These are phyloP conservation scores for Magnolia officinalis DNA, from an alignment of 164 flowering plant species.

Conservation along the genomic window DNA sequence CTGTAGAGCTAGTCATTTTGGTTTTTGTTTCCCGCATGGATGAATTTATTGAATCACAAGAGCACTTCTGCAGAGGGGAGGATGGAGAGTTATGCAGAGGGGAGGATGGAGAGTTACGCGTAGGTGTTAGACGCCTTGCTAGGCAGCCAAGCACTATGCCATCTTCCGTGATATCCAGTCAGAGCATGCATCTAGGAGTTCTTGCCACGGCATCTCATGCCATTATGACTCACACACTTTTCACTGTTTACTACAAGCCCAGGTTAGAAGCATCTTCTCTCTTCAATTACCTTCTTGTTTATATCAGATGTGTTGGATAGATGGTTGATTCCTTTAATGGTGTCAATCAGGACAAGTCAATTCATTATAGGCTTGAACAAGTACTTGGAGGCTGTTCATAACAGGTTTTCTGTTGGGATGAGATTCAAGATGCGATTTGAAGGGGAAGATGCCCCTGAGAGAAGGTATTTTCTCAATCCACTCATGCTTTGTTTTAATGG, in stretches of 20 bases:
- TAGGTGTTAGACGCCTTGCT: slow-evolving; percentile 70
- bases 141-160: slow-evolving; percentile 79
- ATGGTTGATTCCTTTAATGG: background rate
- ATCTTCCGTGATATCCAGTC: slow-evolving; percentile 86
- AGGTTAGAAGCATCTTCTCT: slow-evolving; percentile 38
- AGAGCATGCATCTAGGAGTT: slow-evolving; percentile 85
- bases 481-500: no score
- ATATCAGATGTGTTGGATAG: background rate
- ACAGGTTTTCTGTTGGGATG: slow-evolving; percentile 58
- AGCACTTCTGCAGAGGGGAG: slow-evolving; percentile 43
- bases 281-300: background rate
- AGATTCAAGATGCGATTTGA: slow-evolving; percentile 81
- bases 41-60: background rate
- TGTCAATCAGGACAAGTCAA: slow-evolving; percentile 64
- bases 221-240: slow-evolving; percentile 53
- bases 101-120: slow-evolving; percentile 73
- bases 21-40: background rate
- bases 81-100: no score
- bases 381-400: slow-evolving; percentile 56
- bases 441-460: slow-evolving; percentile 78
- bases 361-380: slow-evolving; percentile 70
- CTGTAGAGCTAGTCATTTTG: background rate
- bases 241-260: slow-evolving; percentile 84
- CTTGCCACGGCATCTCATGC: slow-evolving; percentile 97
- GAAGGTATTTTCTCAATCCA: slow-evolving; percentile 42